Evolutionary conservation across 768 basidiomycete species (phyloP), one percentile per base, ranked within the genome.

Genomic region (Suillus placidus): DNA sequence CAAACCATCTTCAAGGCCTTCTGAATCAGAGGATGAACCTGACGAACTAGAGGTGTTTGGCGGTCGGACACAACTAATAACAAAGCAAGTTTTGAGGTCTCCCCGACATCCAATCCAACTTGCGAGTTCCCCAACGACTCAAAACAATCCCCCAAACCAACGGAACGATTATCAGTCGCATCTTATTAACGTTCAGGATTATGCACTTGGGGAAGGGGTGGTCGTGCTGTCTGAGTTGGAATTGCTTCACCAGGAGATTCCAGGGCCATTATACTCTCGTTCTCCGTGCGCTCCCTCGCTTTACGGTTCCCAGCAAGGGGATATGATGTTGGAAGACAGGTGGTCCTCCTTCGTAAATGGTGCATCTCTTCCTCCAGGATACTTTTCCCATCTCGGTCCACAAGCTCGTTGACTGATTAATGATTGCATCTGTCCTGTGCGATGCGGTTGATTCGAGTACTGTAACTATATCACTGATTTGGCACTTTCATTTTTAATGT

Each of bases 331-430:
- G 68, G 77, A 83, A 64, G 79, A 82, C 62, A 72, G 75, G 38
- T 80, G 81, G 80, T 74, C 75, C 7, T 78, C 78, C n/a, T 79
- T 80, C 64, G 80, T 78, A 76, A 71, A 79, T 45, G 73, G 75
- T 65, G 75, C 58, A 32, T 30, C 38, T 35, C 23, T 43, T 56
- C 34, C 45, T 14, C 32, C 43, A 56, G 60, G 37, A 40, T 37
- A 55, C 20, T n/a, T 42, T 35, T 7, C 42, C 10, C 58, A 60
- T 42, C 26, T 60, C 9, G 3, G 40, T 32, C 18, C 26, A 42
- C 58, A 60, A 20, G 26, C 40, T 30, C 58, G 18, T 60, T 60
- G 26, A 60, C 18, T 13, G 58, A 40, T 55, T 35, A 20, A 6
- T 35, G 32, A 55, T 30, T 58, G 38, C 26, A 30, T 6, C 40